Evolutionary conservation across 441 rosid species (phyloP).

Genomic region (Manihot esculenta): DNA sequence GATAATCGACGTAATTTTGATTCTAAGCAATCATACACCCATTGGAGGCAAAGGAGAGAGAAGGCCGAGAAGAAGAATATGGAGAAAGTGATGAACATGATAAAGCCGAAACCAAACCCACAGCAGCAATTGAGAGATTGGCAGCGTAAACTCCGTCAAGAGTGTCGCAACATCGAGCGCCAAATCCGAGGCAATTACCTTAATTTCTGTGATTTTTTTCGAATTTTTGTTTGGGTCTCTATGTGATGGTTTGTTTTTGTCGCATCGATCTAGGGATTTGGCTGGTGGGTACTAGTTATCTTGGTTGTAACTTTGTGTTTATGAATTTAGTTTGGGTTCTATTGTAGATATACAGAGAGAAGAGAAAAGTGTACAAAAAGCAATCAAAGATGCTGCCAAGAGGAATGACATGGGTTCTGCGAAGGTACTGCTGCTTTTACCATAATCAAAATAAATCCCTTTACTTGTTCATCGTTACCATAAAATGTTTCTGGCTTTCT

Average conservation of each 20-base stretch:
- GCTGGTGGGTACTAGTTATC: slow-evolving; percentile 6
- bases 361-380: slow-evolving; percentile 82
- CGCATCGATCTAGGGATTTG: not conserved
- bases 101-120: slow-evolving; percentile 76
- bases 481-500: not conserved
- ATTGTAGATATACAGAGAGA: slow-evolving; percentile 77
- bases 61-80: slow-evolving; percentile 17
- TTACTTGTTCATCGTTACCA: not conserved
- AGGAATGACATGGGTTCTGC: slow-evolving; percentile 87
- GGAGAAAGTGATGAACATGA: slow-evolving; percentile 70
- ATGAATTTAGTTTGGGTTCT: not conserved
- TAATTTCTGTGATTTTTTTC: not conserved
- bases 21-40: not conserved
- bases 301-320: slow-evolving; percentile 14
- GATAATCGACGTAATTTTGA: too few species aligned
- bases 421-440: slow-evolving; percentile 45
- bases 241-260: too few species aligned
- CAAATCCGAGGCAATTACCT: slow-evolving; percentile 67
- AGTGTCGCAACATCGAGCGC: slow-evolving; percentile 84
- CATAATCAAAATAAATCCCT: not conserved
- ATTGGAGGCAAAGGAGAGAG: not conserved
- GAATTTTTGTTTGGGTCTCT: too few species aligned
- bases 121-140: slow-evolving; percentile 80
- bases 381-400: slow-evolving; percentile 86
- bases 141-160: slow-evolving; percentile 87